Evolutionary conservation across 148 eudicot genomes (phyloP).

Genomic region (Silene uniflora): DNA sequence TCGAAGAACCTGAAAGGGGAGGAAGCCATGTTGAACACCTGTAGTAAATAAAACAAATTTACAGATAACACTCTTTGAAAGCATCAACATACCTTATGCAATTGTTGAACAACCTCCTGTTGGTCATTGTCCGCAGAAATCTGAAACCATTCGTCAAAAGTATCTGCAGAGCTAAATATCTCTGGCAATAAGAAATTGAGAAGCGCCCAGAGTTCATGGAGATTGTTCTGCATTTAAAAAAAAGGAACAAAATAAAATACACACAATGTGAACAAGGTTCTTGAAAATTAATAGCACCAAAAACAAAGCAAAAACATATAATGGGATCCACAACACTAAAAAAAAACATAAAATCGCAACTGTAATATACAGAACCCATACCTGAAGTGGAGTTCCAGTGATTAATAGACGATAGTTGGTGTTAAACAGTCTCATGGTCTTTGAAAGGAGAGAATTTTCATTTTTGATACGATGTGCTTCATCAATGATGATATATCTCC

Average conservation of each 20-base stretch:
- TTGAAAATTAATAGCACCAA: neutral
- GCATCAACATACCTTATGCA: constrained; percentile 67
- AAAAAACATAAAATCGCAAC: too few species aligned
- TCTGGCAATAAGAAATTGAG: constrained; percentile 95
- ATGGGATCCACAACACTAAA: too few species aligned
- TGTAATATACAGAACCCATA: constrained; percentile 17
- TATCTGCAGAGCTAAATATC: constrained; percentile 95
- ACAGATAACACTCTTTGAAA: neutral
- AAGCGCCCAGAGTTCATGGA: constrained; percentile 97
- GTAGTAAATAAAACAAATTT: neutral
- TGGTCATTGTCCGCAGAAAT: constrained; percentile 97
- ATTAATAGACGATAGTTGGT: constrained; percentile 93
- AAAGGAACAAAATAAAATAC: neutral
- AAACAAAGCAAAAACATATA: too few species aligned
- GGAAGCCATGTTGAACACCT: constrained; percentile 7
- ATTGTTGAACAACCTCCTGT: constrained; percentile 96
- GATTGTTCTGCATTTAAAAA: constrained; percentile 76
- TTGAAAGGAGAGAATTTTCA: constrained; percentile 96
- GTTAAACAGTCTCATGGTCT: constrained; percentile 89
- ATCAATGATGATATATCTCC: constrained; percentile 97
- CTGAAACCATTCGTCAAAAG: constrained; percentile 98
- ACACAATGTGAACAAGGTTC: neutral
- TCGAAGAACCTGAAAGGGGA: constrained; percentile 64
- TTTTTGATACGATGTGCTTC: constrained; percentile 99
- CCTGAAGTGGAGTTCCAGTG: constrained; percentile 99